Percentiles rank a stretch among this genome's conserved stretches.
phyloP scores from a whole-genome alignment of 148 eudicot genomes.

The Nepenthes mirabilis region DNA sequence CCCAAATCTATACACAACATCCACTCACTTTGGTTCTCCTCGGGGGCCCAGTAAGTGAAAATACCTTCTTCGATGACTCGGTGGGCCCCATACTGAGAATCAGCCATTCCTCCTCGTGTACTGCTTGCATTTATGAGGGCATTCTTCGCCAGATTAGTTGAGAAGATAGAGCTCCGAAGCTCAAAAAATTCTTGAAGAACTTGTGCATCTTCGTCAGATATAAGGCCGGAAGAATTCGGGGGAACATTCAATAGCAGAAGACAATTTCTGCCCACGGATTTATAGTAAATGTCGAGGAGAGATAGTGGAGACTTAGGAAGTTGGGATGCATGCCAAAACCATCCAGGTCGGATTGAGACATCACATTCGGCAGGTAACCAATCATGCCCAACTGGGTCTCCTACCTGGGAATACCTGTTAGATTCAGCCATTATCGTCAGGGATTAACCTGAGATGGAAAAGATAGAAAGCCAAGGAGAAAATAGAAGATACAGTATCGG shows the following conservation, averaged over 20 bases:
- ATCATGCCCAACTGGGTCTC: constrained; percentile 62
- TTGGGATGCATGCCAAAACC: constrained; percentile 88
- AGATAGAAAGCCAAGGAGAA: neutral
- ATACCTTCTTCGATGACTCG: constrained; percentile 45
- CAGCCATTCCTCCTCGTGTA: constrained; percentile 25
- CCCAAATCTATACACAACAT: constrained; percentile 35
- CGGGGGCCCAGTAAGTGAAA: constrained; percentile 68
- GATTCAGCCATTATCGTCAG: constrained; percentile 3
- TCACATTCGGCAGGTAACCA: constrained; percentile 94
- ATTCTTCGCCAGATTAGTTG: constrained; percentile 38
- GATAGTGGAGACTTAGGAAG: constrained; percentile 53
- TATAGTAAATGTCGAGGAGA: constrained; percentile 71
- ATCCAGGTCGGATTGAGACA: constrained; percentile 82
- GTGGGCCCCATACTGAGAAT: constrained; percentile 25
- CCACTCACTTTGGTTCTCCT: constrained; percentile 28
- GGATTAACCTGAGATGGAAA: neutral
- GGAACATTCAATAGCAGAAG: constrained; percentile 62
- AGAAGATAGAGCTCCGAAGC: constrained; percentile 48
- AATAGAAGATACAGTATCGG: neutral
- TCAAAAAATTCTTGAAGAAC: constrained; percentile 58
- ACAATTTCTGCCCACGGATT: constrained; percentile 79
- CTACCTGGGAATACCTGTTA: constrained; percentile 43
- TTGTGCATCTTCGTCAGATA: constrained; percentile 52
- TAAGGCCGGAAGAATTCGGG: constrained; percentile 79
- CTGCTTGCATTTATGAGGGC: constrained; percentile 44